Percentiles rank a stretch among this genome's conserved stretches.
Conservation (phyloP, 2,329 filamentous ascomycete genomes). For the Neofusicoccum kwambonambiense region DNA sequence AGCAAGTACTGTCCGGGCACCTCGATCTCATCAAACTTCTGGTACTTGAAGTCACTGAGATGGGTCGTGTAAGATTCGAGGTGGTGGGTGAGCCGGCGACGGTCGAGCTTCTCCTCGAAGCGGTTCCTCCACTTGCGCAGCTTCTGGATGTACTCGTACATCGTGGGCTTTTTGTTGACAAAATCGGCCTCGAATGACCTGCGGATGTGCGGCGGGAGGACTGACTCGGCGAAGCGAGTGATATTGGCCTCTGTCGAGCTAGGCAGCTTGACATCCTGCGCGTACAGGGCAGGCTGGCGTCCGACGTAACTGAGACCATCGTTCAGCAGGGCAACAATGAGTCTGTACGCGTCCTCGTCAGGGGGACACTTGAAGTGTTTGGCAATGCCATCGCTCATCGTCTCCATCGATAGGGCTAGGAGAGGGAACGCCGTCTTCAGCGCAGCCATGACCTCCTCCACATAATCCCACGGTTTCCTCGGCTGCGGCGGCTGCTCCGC, state of each 20-base stretch:
- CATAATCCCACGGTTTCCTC: slow-evolving; percentile 92
- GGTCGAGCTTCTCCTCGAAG: slow-evolving; percentile 95
- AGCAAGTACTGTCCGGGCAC: slow-evolving; percentile 95
- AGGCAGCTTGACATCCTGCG: slow-evolving; percentile 87
- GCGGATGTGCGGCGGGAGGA: slow-evolving; percentile 89
- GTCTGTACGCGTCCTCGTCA: slow-evolving; percentile 93
- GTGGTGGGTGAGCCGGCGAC: slow-evolving; percentile 68
- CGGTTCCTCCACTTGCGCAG: slow-evolving; percentile 94
- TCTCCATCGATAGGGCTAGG: slow-evolving; percentile 96
- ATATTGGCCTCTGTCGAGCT: slow-evolving; percentile 93
- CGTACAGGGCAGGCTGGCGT: slow-evolving; percentile 81
- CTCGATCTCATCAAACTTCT: slow-evolving; percentile 98
- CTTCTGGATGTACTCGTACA: slow-evolving; percentile 98
- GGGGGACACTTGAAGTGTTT: slow-evolving; percentile 99
- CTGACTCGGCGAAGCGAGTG: slow-evolving; percentile 92
- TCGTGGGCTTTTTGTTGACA: slow-evolving; percentile 89
- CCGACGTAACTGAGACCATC: slow-evolving; percentile 92
- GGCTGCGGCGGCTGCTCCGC: slow-evolving; percentile 28
- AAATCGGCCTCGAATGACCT: slow-evolving; percentile 98
- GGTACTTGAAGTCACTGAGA: slow-evolving; percentile 93
- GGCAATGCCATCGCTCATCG: slow-evolving; percentile 98
- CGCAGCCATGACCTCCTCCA: slow-evolving; percentile 91
- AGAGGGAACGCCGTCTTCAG: slow-evolving; percentile 97
- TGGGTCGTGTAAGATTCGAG: slow-evolving; percentile 86
- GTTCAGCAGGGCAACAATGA: slow-evolving; percentile 96